Conservation (phyloP, 257 asterid genomes). For the Solanum paucissectum region DNA sequence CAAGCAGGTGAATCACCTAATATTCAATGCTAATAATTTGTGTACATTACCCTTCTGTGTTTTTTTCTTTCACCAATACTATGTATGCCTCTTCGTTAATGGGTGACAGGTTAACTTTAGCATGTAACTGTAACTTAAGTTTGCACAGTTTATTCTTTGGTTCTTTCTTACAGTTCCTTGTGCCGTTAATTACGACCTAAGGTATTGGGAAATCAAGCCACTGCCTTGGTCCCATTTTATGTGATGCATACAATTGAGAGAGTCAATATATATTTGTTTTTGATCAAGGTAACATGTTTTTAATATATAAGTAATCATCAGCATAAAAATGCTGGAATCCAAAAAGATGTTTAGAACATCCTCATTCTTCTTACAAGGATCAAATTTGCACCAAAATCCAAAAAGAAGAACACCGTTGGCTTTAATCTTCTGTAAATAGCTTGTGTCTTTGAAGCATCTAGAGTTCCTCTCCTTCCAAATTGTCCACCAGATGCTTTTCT, state of each 20-base stretch:
- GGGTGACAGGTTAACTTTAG: neutral
- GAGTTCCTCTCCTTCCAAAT: neutral
- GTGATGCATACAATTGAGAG: neutral
- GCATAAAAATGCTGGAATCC: neutral
- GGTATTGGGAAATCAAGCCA: neutral
- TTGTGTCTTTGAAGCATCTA: neutral
- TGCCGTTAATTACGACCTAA: neutral
- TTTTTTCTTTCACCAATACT: neutral
- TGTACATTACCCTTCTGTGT: neutral
- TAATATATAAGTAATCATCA: neutral
- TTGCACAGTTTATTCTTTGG: neutral
- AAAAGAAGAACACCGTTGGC: neutral
- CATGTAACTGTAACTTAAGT: neutral
- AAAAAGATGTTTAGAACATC: neutral
- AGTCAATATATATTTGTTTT: neutral
- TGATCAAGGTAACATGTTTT: neutral
- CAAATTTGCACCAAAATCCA: neutral
- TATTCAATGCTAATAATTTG: neutral
- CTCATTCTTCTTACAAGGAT: neutral
- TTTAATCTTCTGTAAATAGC: neutral
- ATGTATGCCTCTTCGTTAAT: neutral
- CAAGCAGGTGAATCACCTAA: slow-evolving; percentile 48
- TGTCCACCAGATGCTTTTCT: neutral
- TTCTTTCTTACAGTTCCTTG: neutral
- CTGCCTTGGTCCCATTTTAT: neutral